Base-by-base conservation (phyloP, 2,329 filamentous ascomycete genomes). In the Hyphodiscus sp. region DNA sequence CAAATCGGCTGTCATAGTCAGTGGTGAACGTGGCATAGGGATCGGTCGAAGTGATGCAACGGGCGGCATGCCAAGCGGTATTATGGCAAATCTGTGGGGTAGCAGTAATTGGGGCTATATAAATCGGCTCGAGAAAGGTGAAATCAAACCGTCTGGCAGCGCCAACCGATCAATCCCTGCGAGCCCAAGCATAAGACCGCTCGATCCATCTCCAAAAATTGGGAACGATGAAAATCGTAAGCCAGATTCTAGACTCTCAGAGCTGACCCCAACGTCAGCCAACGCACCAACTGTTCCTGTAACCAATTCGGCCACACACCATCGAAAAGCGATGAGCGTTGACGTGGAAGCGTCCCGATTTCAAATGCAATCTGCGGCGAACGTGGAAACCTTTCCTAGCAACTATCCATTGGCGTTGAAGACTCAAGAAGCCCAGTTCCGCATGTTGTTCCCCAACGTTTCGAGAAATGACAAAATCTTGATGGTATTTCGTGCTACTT, bases 31-130 rank as follows among this genome's bases (percentile, higher is more conserved):
- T 56, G 82, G 83, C 1, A 76, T 90, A 53, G 79, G 79, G 2
- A 70, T 83, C 18, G 83, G 83, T n/a, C 71, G 73, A 47, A 74
- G 74, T 55, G 80, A 83, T 62, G 81, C 76, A 46, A 78, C 78
- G n/a, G 82, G 86, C 43, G 81, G 81, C 20, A 82, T 96, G 71
- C 89, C 91, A 1, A 88, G 87, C 48, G 90, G 89, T 15, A 83
- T 96, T 57, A 82, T 96, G 75, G 91, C 91, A 30, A 97, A 97
- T 67, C 80, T 95, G 52, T 97, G 92, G 92, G 92, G 92, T 48
- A 95, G 85, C 64, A 87, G 83, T 53, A 85, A 91, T 46, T 96
- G 91, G 89, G 82, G 82, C 15, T 80, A 81, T 58, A 72, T 87
- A 54, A 86, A 86, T 60, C 76, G 78, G 33, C 68, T 86, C 38